Conservation (phyloP, 2,329 filamentous ascomycete genomes). For the Albophoma yamanashiensis region DNA sequence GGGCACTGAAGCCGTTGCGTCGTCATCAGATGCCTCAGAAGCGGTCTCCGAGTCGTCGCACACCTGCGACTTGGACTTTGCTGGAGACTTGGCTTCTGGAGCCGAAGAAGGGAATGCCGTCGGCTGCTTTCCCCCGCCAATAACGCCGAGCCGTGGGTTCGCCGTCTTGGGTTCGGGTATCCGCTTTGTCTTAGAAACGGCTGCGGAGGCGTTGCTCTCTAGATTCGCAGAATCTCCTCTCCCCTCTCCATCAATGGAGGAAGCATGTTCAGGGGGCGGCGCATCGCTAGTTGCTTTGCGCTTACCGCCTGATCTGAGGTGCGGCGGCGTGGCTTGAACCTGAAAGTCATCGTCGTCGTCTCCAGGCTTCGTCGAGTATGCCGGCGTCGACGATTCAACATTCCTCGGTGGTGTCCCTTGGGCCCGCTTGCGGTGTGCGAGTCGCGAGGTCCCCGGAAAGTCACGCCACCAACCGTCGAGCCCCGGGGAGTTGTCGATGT, state of each 20-base stretch:
- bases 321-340: conserved; percentile 36
- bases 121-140: conserved; percentile 22
- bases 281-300: conserved; percentile 4
- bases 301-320: conserved; percentile 17
- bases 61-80: conserved; percentile 1
- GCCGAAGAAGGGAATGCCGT: conserved; percentile 12
- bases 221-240: conserved; percentile 13
- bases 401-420: conserved; percentile 3
- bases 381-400: conserved; percentile 5
- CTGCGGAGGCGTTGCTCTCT: conserved; percentile 8
- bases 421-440: conserved; percentile 8
- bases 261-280: conserved; percentile 15
- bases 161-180: conserved; percentile 8
- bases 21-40: conserved; percentile 26
- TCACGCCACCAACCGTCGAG: conserved; percentile 40
- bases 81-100: conserved; percentile 3
- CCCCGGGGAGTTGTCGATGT: conserved; percentile 19
- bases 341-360: conserved; percentile 42
- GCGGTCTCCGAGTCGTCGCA: conserved; percentile 29
- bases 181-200: conserved; percentile 6
- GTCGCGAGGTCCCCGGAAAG: conserved; percentile 21
- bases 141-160: conserved; percentile 20
- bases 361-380: conserved; percentile 11
- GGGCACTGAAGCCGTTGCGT: conserved; percentile 12
- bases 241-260: conserved; percentile 22